A percentile compares a stretch with the other conserved stretches of the same genome.
phyloP scores from a whole-genome alignment of 1,139 yeast species.

The Scheffersomyces stambukii region DNA sequence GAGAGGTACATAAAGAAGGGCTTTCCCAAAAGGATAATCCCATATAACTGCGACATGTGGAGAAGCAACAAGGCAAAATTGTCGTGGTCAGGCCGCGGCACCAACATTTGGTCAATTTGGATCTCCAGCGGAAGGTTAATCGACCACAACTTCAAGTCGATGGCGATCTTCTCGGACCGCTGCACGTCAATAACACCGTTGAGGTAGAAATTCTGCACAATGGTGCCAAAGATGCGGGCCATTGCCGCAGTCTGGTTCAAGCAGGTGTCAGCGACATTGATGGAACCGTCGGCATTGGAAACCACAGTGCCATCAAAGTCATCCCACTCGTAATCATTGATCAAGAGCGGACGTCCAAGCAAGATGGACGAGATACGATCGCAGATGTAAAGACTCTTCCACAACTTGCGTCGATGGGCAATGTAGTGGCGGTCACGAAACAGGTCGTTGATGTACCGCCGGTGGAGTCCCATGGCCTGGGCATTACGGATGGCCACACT shows the following conservation, averaged over 20 bases:
- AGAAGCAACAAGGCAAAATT: constrained; percentile 23
- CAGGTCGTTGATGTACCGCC: constrained; percentile 6
- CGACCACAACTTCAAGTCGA: constrained; percentile 32
- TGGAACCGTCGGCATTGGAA: constrained; percentile 1
- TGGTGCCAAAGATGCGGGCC: constrained; percentile 21
- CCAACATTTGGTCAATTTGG: constrained; percentile 15
- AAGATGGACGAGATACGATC: constrained; percentile 35
- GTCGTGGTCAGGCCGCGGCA: constrained; percentile 11
- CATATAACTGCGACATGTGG: constrained; percentile 34
- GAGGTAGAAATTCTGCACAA: constrained; percentile 17
- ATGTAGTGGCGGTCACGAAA: constrained; percentile 6
- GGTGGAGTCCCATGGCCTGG: constrained; percentile 7
- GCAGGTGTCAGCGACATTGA: constrained; percentile 5
- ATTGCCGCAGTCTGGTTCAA: constrained; percentile 5
- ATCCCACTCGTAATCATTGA: constrained; percentile 37
- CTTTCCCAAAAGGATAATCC: constrained; percentile 34
- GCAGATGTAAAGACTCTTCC: constrained; percentile 34
- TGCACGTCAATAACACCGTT: constrained; percentile 28
- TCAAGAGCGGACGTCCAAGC: constrained; percentile 36
- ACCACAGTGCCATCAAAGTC: constrained; percentile 13
- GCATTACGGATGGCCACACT: constrained; percentile 7
- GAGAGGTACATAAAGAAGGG: constrained; percentile 33
- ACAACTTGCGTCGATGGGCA: constrained; percentile 25
- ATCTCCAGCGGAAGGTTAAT: constrained; percentile 20
- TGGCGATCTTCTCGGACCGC: constrained; percentile 28